Base-by-base conservation (phyloP, 2,329 filamentous ascomycete species). In the Diaporthe caulivora region DNA sequence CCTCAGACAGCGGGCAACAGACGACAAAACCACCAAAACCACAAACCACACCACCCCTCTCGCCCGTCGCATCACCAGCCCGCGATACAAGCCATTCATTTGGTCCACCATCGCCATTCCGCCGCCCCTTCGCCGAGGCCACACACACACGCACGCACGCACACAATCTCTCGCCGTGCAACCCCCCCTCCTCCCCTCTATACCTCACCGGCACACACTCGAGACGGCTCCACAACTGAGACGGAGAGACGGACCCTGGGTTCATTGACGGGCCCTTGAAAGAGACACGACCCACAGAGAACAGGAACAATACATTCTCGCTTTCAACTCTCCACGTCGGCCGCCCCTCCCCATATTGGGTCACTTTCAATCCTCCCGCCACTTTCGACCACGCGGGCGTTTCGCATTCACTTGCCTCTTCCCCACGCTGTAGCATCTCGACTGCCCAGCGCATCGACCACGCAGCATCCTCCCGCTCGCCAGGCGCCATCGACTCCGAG, bases 221-320 rank as follows among this genome's bases (percentile, higher is more conserved):
- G 69, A 71, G 44, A 42, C 53, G 69, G 72, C 65, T 72, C 72
- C 72, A 74, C 72, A 58, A 44, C 40, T 54, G 57, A 72, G 58
- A 72, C 69, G 72, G 72, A 65, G 62, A 44, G 62, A 67, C 69
- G 69, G 62, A 67, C 60, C 70, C 70, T 65, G 60, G 60, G 37
- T 58, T 71, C 72, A 74, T 74, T 74, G 44, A 62, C 69, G 60
- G 47, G 37, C 42, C 68, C 54, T 55, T 49, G 29, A 68, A 72
- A 72, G 69, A 60, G 72, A 67, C 53, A 51, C 58, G 58, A 54
- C 47, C 69, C 57, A 62, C n/a, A 67, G 47, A 71, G 69, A 21
- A 57, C 68, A 53, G 44, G 47, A 67, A 67, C 62, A 67, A 53
- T 29, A 67, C 62, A 67, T 53, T 67, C 62, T 67, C 44, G 62